Conservation (phyloP, 106 monocot genomes). For the Agapanthus africanus region DNA sequence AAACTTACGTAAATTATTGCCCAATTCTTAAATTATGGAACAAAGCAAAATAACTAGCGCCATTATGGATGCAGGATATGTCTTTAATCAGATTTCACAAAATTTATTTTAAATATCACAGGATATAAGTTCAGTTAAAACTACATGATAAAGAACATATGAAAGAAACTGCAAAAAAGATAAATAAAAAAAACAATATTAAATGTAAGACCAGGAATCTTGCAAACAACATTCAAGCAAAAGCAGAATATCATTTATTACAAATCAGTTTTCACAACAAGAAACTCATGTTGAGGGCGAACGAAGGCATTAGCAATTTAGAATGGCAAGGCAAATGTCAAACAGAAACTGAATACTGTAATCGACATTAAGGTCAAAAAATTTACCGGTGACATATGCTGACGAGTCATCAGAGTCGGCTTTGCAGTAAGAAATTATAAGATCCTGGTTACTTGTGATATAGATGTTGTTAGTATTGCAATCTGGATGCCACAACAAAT, state of each 20-base stretch:
- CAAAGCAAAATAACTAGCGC: no score
- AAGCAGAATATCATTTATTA: background rate
- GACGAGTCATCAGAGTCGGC: slow-evolving; percentile 39
- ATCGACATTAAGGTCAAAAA: background rate
- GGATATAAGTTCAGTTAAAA: background rate
- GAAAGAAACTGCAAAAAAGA: background rate
- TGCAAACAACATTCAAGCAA: background rate
- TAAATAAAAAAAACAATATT: background rate
- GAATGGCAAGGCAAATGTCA: background rate
- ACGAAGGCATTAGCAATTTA: background rate
- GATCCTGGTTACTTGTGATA: slow-evolving; percentile 74
- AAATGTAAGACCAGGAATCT: background rate
- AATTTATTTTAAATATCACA: no score
- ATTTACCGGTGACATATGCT: slow-evolving; percentile 38
- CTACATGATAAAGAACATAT: background rate
- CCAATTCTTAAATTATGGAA: no score
- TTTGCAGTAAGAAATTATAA: slow-evolving; percentile 82
- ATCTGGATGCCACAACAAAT: slow-evolving; percentile 80
- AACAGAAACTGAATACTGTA: background rate
- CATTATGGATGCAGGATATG: no score
- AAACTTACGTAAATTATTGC: no score
- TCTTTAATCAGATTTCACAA: no score
- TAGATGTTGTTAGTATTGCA: slow-evolving; percentile 90
- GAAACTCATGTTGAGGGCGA: background rate
- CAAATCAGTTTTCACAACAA: background rate